Conservation (phyloP, 768 basidiomycete species). For the Termitomyces sp. region DNA sequence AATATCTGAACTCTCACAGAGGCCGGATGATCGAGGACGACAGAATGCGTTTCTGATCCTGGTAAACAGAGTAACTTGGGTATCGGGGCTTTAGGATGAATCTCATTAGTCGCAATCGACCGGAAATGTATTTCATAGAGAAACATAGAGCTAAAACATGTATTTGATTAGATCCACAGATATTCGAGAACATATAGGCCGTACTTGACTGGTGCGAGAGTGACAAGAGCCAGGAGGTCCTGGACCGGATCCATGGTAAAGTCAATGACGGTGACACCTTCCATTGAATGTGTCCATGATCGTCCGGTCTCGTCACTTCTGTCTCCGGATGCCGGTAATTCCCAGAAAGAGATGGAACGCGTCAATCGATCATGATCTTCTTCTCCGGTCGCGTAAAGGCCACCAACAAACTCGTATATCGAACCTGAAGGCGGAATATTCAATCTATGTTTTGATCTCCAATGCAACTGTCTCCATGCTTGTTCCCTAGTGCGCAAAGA, state of each 20-base stretch:
- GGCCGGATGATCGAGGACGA: slow-evolving; percentile 26
- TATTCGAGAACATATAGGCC: slow-evolving; percentile 10
- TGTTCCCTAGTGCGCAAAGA: slow-evolving; percentile 35
- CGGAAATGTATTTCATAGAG: slow-evolving; percentile 46
- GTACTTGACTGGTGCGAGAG: slow-evolving; percentile 35
- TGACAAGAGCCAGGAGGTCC: slow-evolving; percentile 47
- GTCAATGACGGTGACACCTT: slow-evolving; percentile 39
- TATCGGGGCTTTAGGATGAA: slow-evolving; percentile 38
- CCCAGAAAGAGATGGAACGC: slow-evolving; percentile 42
- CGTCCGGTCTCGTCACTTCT: slow-evolving; percentile 15
- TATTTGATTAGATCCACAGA: not conserved
- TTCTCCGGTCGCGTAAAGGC: slow-evolving; percentile 46
- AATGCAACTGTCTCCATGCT: slow-evolving; percentile 41
- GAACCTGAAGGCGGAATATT: slow-evolving; percentile 38
- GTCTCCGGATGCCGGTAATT: slow-evolving; percentile 33
- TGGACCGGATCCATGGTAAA: slow-evolving; percentile 54
- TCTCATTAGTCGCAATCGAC: slow-evolving; percentile 43
- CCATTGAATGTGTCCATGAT: slow-evolving; percentile 39
- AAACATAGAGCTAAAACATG: slow-evolving; percentile 27
- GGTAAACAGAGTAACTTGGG: slow-evolving; percentile 33
- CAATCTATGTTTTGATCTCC: slow-evolving; percentile 30
- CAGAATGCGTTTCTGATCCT: slow-evolving; percentile 22
- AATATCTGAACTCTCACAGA: slow-evolving; percentile 41
- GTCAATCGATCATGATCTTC: slow-evolving; percentile 32
- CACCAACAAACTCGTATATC: slow-evolving; percentile 46